phyloP scores from a whole-genome alignment of 257 asterid genomes.

The Mitragyna speciosa region DNA sequence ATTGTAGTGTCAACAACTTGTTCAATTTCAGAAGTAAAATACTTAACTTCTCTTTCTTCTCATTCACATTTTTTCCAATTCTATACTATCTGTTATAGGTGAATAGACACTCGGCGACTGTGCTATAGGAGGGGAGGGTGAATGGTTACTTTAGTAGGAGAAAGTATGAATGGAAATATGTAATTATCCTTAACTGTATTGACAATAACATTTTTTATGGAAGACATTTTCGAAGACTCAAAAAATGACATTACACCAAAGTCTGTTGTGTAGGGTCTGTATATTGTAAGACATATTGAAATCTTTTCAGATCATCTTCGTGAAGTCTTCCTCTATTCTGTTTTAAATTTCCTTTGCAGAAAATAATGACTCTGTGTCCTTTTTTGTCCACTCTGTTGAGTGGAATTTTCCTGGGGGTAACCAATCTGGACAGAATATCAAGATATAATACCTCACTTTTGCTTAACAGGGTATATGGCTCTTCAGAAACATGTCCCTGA shows the following conservation, averaged over 20 bases:
- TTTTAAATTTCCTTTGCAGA: background rate
- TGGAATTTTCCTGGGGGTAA: background rate
- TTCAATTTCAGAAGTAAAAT: too few species aligned
- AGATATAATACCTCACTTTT: background rate
- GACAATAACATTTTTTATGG: too few species aligned
- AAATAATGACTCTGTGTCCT: background rate
- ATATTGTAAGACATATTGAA: background rate
- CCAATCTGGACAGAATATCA: background rate
- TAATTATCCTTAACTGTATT: too few species aligned
- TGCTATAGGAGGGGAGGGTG: too few species aligned
- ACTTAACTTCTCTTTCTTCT: too few species aligned
- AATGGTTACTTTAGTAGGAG: too few species aligned
- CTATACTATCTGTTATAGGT: background rate
- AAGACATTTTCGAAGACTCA: too few species aligned
- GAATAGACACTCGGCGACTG: too few species aligned
- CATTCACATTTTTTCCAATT: background rate
- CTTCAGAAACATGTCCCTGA: constrained; percentile 67
- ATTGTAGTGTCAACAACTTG: too few species aligned
- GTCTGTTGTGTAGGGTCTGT: too few species aligned
- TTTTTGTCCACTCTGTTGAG: background rate
- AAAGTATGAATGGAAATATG: too few species aligned
- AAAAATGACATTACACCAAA: too few species aligned
- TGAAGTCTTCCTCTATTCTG: background rate
- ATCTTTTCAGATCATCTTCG: background rate
- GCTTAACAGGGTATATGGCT: constrained; percentile 72